Percentiles rank a stretch among this genome's conserved stretches.
phyloP scores from a whole-genome alignment of 805 yeast genomes.

The Candida argentea region DNA sequence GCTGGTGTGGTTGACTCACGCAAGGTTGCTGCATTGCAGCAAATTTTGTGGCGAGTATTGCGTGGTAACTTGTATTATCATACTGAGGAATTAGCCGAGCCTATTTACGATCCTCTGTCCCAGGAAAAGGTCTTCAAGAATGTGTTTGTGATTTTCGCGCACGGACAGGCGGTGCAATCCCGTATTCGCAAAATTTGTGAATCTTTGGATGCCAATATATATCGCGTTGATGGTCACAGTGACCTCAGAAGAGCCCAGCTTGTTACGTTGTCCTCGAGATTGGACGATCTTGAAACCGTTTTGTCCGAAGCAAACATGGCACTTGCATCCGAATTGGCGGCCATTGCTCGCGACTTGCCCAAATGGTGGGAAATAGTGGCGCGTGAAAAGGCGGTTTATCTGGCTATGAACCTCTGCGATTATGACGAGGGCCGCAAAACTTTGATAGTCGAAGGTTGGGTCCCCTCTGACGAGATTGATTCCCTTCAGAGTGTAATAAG shows the following conservation, averaged over 20 bases:
- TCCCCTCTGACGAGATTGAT: conserved; percentile 72
- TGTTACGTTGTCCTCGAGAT: conserved; percentile 14
- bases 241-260: conserved; percentile 22
- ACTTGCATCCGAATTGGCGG: conserved; percentile 65
- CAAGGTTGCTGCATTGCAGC: conserved; percentile 62
- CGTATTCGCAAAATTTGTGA: conserved; percentile 79
- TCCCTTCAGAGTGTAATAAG: conserved; percentile 32
- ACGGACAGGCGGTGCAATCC: conserved; percentile 65
- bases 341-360: conserved; percentile 64
- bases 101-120: conserved; percentile 52
- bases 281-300: conserved; percentile 26
- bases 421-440: conserved; percentile 79
- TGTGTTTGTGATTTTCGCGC: conserved; percentile 83
- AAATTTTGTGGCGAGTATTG: conserved; percentile 82
- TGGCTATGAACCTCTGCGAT: conserved; percentile 68
- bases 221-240: conserved; percentile 40
- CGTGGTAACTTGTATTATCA: conserved; percentile 86
- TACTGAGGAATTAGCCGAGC: conserved; percentile 60
- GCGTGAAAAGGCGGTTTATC: conserved; percentile 77
- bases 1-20: conserved; percentile 77
- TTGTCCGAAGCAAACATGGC: conserved; percentile 46
- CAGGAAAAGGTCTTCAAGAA: conserved; percentile 57
- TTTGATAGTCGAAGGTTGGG: conserved; percentile 93
- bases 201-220: conserved; percentile 77
- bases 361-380: conserved; percentile 52